Evolutionary conservation across 176 grass and related monocot genomes (phyloP).

Genomic region (Aegilops umbellulata): DNA sequence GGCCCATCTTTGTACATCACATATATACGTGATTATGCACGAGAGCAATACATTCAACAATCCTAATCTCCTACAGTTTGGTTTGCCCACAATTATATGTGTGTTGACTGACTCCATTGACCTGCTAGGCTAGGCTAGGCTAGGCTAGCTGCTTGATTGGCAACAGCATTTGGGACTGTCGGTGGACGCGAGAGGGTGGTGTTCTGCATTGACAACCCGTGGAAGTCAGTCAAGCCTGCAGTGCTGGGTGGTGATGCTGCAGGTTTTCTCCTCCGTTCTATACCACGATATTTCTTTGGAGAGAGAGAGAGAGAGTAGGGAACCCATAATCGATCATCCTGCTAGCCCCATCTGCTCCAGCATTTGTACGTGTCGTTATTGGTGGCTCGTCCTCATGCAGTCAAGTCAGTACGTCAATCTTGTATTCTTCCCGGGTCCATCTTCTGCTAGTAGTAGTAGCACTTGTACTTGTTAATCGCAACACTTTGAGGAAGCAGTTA

Average conservation of each 20-base stretch:
- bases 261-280: neutral
- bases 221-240: neutral
- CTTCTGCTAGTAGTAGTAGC: too few species aligned
- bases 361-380: neutral
- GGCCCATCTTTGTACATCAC: too few species aligned
- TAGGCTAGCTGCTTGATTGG: neutral
- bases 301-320: neutral
- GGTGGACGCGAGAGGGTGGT: neutral
- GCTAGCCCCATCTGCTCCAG: neutral
- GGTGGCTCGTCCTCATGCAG: neutral
- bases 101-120: conserved; percentile 4
- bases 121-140: neutral
- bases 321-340: neutral
- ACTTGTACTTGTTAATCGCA: too few species aligned
- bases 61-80: too few species aligned
- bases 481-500: too few species aligned
- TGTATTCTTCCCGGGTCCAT: neutral
- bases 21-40: too few species aligned
- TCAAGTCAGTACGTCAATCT: neutral
- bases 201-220: neutral
- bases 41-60: too few species aligned
- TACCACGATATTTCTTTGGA: neutral
- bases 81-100: neutral
- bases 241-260: too few species aligned
- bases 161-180: neutral